Conservation (phyloP, 169 alveolate species). For the Theileria annulata region DNA sequence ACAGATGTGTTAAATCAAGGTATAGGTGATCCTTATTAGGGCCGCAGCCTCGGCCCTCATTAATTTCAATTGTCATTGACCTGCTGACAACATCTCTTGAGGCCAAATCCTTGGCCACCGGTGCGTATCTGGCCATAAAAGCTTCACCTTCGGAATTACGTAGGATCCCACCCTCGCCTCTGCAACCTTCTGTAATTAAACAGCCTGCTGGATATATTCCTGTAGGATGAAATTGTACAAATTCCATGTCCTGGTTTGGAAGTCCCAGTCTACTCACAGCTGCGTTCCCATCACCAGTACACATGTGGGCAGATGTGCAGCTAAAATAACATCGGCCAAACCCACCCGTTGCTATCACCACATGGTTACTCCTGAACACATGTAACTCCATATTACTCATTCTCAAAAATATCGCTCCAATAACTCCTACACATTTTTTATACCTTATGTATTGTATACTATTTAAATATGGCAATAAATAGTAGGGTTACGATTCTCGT, state of each 20-base stretch:
- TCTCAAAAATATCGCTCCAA: conserved; percentile 92
- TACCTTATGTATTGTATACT: neutral
- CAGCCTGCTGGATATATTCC: conserved; percentile 95
- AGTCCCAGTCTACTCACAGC: conserved; percentile 91
- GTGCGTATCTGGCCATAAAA: conserved; percentile 94
- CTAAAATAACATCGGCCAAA: conserved; percentile 96
- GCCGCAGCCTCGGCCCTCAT: conserved; percentile 96
- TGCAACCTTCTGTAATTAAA: conserved; percentile 98
- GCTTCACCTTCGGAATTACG: conserved; percentile 96
- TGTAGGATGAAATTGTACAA: conserved; percentile 98
- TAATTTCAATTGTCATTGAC: conserved; percentile 95
- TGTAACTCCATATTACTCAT: conserved; percentile 96
- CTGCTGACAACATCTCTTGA: conserved; percentile 97
- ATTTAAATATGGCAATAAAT: neutral
- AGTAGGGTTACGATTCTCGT: conserved; percentile 1
- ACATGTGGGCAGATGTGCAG: conserved; percentile 98
- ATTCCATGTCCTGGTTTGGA: conserved; percentile 95
- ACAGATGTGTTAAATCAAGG: conserved; percentile 91
- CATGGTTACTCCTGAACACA: conserved; percentile 91
- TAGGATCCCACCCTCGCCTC: conserved; percentile 99
- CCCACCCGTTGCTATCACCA: conserved; percentile 97
- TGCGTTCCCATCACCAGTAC: conserved; percentile 97
- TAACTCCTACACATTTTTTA: conserved; percentile 77
- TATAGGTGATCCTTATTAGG: conserved; percentile 93
- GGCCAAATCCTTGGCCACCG: conserved; percentile 96